Conservation (phyloP, 768 basidiomycete species). For the Hypholoma fasciculare region DNA sequence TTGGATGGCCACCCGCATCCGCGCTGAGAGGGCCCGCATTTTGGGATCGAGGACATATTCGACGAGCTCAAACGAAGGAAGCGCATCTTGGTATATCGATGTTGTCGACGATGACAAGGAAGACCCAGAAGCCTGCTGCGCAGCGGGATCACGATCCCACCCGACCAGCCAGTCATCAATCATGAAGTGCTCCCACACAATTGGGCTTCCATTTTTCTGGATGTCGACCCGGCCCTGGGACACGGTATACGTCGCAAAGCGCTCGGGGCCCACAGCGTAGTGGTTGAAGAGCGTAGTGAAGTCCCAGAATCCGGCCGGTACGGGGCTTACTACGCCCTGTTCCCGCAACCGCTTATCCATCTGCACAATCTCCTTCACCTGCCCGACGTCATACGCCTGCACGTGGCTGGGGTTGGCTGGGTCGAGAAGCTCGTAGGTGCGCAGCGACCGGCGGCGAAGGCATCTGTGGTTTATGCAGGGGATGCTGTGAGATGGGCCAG, state of each 20-base stretch:
- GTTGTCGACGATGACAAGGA: background rate
- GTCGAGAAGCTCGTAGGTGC: constrained; percentile 19
- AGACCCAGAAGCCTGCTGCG: background rate
- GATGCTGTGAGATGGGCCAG: background rate
- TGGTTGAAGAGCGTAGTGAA: constrained; percentile 16
- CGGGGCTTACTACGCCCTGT: constrained; percentile 5
- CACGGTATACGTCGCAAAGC: constrained; percentile 17
- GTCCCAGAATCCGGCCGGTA: constrained; percentile 19
- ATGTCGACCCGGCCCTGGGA: constrained; percentile 8
- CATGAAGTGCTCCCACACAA: constrained; percentile 19
- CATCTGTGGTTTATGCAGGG: constrained; percentile 9
- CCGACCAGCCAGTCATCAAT: constrained; percentile 14
- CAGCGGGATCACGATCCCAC: constrained; percentile 4
- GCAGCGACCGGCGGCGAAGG: constrained; percentile 14
- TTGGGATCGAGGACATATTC: constrained; percentile 5
- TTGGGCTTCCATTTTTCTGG: constrained; percentile 12
- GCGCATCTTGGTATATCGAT: background rate
- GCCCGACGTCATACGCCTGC: constrained; percentile 18
- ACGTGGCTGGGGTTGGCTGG: constrained; percentile 11
- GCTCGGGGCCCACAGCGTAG: constrained; percentile 15
- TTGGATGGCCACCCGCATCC: constrained; percentile 12
- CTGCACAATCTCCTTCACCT: constrained; percentile 18
- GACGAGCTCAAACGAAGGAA: constrained; percentile 1
- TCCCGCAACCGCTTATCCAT: constrained; percentile 18
- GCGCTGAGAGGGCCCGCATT: constrained; percentile 7